Base-by-base conservation (phyloP, 2,329 filamentous ascomycete genomes). In the Exophiala sp. region DNA sequence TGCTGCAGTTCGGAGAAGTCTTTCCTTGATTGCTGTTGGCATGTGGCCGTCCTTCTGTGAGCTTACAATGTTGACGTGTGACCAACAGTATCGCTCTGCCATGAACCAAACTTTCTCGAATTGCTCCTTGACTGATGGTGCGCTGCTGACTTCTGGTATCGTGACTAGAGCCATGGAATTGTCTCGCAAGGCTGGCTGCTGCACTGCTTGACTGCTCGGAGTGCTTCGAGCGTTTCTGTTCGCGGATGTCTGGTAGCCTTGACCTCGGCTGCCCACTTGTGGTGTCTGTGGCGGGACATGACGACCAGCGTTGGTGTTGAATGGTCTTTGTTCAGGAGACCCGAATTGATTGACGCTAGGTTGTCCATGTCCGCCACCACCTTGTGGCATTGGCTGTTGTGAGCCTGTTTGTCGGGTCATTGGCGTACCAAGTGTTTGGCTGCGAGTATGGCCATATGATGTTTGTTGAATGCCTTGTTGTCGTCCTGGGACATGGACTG, bases 31-130 rank as follows among this genome's bases (percentile, higher is more conserved):
- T 12, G 41, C 38, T 33, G 54, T 45, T n/a, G 54, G 56, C 51
- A 59, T 41, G 4, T 18, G 34, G 6, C 52, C 54, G 47, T 62
- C 60, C 43, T 49, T 51, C n/a, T 50, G 40, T 2, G 56, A 59
- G 51, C 58, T 62, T 18, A 57, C 56, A n/a, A 52, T 32, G 45
- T 62, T 62, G 58, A 58, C 57, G 33, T 61, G 56, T 9, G 44
- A 12, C 40, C 44, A 54, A 2, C 51, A 51, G 42, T 55, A 62
- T 24, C 10, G 39, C 14, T 61, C 48, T 8, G 50, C 44, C 54
- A 56, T 57, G 21, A 47, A 36, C 29, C 57, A 41, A 16, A 62
- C 48, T 7, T 55, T 34, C 21, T 24, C 35, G 18, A 58, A 52
- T 14, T 47, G 38, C 14, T 12, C 38, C 10, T 33, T 29, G 38